Evolutionary conservation across 2,329 filamentous ascomycete genomes (phyloP).

Genomic region (Exophiala lecanii-corni): DNA sequence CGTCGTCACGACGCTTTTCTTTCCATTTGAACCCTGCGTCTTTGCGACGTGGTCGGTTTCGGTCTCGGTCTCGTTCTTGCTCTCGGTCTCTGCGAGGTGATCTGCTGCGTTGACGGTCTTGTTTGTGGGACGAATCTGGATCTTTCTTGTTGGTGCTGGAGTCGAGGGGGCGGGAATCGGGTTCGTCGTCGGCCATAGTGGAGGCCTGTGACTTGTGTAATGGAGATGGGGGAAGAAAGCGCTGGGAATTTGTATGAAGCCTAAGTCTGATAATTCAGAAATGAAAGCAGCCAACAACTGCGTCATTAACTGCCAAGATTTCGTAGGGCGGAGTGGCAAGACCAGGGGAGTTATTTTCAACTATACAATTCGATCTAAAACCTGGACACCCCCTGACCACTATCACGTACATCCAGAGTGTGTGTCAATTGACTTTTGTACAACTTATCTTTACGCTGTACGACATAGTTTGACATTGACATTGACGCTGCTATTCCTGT

Average conservation of each 20-base stretch:
- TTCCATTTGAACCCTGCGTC: conserved; percentile 47
- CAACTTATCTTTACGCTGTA: not conserved
- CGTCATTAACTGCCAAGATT: not conserved
- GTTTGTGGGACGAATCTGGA: conserved; percentile 16
- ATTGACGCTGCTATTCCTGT: not conserved
- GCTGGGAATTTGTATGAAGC: not conserved
- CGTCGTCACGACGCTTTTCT: conserved; percentile 43
- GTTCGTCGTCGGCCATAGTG: conserved; percentile 22
- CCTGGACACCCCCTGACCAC: too few species aligned
- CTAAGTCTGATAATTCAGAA: not conserved
- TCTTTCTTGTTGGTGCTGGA: conserved; percentile 15
- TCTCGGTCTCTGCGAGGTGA: conserved; percentile 35
- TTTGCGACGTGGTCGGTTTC: conserved; percentile 37
- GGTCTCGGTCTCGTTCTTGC: conserved; percentile 27
- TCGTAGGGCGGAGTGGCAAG: not conserved
- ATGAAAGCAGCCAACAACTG: not conserved
- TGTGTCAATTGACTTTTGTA: not conserved
- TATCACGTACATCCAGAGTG: not conserved
- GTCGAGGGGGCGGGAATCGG: conserved; percentile 10
- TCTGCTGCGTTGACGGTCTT: conserved; percentile 39
- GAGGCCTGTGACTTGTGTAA: not conserved
- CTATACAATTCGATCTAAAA: too few species aligned
- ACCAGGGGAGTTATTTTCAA: not conserved
- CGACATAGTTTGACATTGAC: not conserved
- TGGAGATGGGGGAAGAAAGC: not conserved